Percentiles rank a stretch among this genome's conserved stretches.
Conservation (phyloP, 2,329 filamentous ascomycete genomes). For the Fusarium phyllophilum region DNA sequence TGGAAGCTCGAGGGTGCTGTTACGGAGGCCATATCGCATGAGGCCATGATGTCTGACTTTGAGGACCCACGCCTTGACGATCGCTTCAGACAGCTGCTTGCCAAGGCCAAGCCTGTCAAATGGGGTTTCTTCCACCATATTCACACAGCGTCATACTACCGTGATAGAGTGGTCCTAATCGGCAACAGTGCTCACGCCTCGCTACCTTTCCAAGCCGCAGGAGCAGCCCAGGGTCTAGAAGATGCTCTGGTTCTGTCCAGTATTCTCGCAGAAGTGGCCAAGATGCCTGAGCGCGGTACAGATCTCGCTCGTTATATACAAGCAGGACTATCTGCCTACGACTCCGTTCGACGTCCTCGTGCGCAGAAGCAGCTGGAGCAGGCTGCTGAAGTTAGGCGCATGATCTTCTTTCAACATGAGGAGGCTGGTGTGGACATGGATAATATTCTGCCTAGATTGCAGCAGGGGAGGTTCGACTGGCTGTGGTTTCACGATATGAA, state of each 20-base stretch:
- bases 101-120: neutral
- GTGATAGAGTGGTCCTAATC: neutral
- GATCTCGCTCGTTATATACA: neutral
- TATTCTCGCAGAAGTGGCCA: neutral
- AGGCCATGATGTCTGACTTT: neutral
- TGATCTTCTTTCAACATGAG: neutral
- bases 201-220: neutral
- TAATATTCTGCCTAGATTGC: neutral
- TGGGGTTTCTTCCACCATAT: neutral
- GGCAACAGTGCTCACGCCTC: neutral
- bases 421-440: neutral
- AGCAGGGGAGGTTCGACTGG: neutral
- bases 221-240: neutral
- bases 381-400: neutral
- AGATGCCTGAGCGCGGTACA: neutral
- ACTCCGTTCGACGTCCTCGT: neutral
- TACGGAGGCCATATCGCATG: neutral
- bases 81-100: neutral
- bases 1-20: neutral
- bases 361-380: neutral
- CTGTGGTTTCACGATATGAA: neutral
- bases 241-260: neutral
- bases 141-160: neutral
- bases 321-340: neutral
- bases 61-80: neutral